A percentile compares a stretch with the other conserved stretches of the same genome.
Evolutionary conservation across 225 moss, liverwort and hornwort species (phyloP).

Genomic region (Lunularia cruciata): DNA sequence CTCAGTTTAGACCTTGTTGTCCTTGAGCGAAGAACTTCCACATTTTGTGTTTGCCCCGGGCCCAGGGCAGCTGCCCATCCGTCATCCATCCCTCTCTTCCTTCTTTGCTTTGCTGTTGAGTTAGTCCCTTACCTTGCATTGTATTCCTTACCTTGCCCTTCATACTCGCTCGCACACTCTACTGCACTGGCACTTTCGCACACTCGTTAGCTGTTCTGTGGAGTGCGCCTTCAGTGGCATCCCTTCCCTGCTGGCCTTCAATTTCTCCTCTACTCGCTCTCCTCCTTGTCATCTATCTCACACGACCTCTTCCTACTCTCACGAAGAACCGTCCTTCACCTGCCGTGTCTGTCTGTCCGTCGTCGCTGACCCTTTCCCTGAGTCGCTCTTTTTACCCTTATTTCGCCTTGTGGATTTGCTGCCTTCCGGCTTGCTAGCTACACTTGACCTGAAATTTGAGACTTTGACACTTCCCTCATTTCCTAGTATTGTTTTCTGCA

Average conservation of each 20-base stretch:
- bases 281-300: background rate
- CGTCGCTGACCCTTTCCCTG: constrained; percentile 28
- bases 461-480: background rate
- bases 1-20: constrained; percentile 6
- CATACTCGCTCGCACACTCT: background rate
- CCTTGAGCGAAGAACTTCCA: background rate
- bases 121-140: background rate
- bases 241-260: constrained; percentile 1
- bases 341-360: background rate
- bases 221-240: constrained; percentile 13
- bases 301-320: constrained; percentile 23
- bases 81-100: background rate
- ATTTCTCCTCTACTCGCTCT: constrained; percentile 15
- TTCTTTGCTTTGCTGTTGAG: no score
- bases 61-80: background rate
- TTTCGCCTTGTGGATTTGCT: constrained; percentile 7
- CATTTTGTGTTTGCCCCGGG: background rate
- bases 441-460: constrained; percentile 1
- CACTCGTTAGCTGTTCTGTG: background rate
- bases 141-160: background rate
- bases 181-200: constrained; percentile 3
- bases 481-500: background rate
- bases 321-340: constrained; percentile 27
- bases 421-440: background rate
- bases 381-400: constrained; percentile 1